Percentiles rank a stretch among this genome's conserved stretches.
Conservation (phyloP, 2,329 filamentous ascomycete genomes). For the Penicillium sp. region DNA sequence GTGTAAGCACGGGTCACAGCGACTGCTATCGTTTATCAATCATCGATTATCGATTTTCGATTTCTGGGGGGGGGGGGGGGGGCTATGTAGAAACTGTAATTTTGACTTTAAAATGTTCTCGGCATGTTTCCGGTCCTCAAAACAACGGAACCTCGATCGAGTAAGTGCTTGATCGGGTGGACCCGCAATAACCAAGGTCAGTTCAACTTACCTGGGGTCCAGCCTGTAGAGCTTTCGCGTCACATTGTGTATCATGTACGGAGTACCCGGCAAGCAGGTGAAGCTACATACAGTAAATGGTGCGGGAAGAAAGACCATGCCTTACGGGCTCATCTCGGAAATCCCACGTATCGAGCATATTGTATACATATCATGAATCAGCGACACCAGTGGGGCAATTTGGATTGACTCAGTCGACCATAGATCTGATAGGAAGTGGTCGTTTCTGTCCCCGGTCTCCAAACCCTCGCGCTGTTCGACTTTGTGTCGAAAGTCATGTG, state of each 20-base stretch:
- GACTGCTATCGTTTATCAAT: not conserved
- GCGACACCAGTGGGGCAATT: slow-evolving; percentile 8
- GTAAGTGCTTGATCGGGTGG: not conserved
- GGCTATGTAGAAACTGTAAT: not conserved
- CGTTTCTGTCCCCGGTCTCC: slow-evolving; percentile 6
- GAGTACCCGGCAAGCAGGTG: too few relatives aligned
- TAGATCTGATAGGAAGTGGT: not conserved
- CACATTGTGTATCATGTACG: not conserved
- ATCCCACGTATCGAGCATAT: not conserved
- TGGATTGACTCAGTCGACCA: slow-evolving; percentile 5
- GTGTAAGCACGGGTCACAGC: not conserved
- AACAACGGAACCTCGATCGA: not conserved
- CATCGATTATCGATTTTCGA: too few relatives aligned
- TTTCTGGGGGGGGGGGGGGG: too few relatives aligned
- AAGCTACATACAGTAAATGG: too few relatives aligned
- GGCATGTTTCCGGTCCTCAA: not conserved
- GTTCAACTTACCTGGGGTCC: too few relatives aligned
- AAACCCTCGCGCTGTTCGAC: not conserved
- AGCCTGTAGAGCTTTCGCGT: not conserved
- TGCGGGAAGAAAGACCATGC: too few relatives aligned
- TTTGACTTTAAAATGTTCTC: not conserved
- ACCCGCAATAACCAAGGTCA: too few relatives aligned
- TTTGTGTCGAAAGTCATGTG: not conserved
- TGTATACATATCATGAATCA: slow-evolving; percentile 11
- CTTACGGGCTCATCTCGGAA: too few relatives aligned